Percentiles rank a stretch among this genome's conserved stretches.
Conservation (phyloP, 108 stramenopile species). For the Stephanodiscus triporus region DNA sequence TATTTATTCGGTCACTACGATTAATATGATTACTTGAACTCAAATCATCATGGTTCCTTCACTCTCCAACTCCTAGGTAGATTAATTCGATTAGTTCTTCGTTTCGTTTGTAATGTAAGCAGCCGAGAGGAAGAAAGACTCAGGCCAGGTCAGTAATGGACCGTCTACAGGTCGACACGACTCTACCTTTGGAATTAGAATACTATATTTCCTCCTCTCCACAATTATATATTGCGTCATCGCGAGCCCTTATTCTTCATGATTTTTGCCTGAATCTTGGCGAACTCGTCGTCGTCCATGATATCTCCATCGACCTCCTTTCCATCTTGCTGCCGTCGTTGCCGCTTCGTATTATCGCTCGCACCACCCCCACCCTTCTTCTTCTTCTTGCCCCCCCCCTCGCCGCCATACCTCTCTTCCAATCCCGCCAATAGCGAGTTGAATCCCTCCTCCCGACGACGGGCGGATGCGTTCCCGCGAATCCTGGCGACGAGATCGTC, state of each 20-base stretch:
- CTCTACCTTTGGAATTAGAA: no score
- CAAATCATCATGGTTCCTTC: no score
- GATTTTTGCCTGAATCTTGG: constrained; percentile 62
- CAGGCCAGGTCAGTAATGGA: no score
- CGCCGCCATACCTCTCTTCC: constrained; percentile 69
- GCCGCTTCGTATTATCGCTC: constrained; percentile 35
- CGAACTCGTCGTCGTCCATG: constrained; percentile 75
- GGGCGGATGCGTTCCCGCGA: constrained; percentile 54
- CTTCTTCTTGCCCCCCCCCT: constrained; percentile 24
- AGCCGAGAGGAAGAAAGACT: no score
- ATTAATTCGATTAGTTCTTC: no score
- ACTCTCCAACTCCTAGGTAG: no score
- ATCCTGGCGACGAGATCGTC: constrained; percentile 70
- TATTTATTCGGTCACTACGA: no score
- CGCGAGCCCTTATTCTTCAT: constrained; percentile 51
- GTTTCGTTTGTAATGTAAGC: no score
- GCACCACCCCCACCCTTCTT: constrained; percentile 7
- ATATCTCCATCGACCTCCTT: constrained; percentile 17
- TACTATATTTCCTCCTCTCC: no score
- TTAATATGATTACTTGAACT: no score
- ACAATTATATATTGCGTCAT: background rate
- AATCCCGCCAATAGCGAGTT: constrained; percentile 59
- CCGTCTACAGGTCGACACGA: no score
- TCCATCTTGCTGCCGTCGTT: background rate
- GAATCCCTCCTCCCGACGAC: constrained; percentile 42